Conservation (phyloP, 2,329 filamentous ascomycete genomes). For the Talaromyces sp. region DNA sequence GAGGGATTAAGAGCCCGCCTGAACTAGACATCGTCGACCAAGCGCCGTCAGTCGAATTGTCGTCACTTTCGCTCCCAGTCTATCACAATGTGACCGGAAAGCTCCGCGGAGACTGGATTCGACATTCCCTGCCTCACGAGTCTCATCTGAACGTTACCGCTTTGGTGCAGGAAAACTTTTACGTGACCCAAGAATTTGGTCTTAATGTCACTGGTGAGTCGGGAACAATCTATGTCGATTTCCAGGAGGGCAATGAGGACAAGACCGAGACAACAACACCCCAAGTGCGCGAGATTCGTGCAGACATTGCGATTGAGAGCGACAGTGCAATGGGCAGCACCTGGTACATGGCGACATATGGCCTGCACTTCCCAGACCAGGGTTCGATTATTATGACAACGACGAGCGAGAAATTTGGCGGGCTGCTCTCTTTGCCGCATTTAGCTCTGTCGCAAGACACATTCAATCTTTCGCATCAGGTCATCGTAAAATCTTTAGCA, state of each 20-base stretch:
- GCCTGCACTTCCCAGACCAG: slow-evolving; percentile 77
- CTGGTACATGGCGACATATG: slow-evolving; percentile 75
- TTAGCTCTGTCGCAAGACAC: slow-evolving; percentile 58
- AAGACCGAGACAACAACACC: slow-evolving; percentile 31
- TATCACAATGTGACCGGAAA: slow-evolving; percentile 77
- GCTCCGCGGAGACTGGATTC: slow-evolving; percentile 70
- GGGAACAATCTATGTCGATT: slow-evolving; percentile 64
- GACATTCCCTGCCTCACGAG: slow-evolving; percentile 43
- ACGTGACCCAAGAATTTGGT: slow-evolving; percentile 62
- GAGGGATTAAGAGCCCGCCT: slow-evolving; percentile 25
- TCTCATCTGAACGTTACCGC: slow-evolving; percentile 59
- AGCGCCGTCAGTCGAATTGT: slow-evolving; percentile 29
- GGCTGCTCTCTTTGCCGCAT: slow-evolving; percentile 84
- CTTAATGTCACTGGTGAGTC: slow-evolving; percentile 73
- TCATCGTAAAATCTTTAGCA: slow-evolving; percentile 70
- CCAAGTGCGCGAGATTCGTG: slow-evolving; percentile 64
- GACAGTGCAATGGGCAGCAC: slow-evolving; percentile 63
- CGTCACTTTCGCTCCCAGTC: slow-evolving; percentile 45
- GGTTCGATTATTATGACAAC: slow-evolving; percentile 79
- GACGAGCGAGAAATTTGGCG: slow-evolving; percentile 89
- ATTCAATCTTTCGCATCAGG: slow-evolving; percentile 53
- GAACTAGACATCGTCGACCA: slow-evolving; percentile 21
- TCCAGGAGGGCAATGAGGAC: slow-evolving; percentile 52
- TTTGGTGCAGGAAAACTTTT: slow-evolving; percentile 61
- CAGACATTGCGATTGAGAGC: slow-evolving; percentile 68